Evolutionary conservation across 345 rosid genomes (phyloP), one percentile per base, ranked within the genome.

Genomic region (Balakata baccata): DNA sequence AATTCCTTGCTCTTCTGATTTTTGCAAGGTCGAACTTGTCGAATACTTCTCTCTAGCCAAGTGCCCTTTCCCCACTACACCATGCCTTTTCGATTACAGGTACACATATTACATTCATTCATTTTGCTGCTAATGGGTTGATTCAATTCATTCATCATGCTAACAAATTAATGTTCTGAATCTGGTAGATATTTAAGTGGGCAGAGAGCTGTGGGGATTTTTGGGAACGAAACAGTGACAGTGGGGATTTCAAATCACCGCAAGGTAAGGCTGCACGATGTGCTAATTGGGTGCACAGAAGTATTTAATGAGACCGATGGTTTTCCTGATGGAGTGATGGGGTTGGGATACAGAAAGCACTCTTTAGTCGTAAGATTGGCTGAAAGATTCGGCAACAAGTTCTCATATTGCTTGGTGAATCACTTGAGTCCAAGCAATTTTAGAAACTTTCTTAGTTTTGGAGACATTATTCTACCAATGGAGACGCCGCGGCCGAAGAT

Each of bases 371-470:
- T 73, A 37, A 69, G 38, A 45, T 69, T 64, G 37, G 76, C 80
- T 0, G 22, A 53, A 57, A 11, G 13, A 18, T 75, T 75, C 14
- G 76, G 72, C 11, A 4, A 79, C 68, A 82, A 79, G 66, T 82
- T 82, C 60, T 82, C 85, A 0, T 82, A 82, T 68, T 79, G 82
- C 80, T 47, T 75, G 66, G 85, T 82, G 2, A 78, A 82, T 70
- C 85, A 82, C 61, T 41, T 78, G 29, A 75, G 78, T 60, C 63
- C 80, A 3, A 75, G 67, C 8, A 23, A 65, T 18, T 52, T 64
- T 2, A 78, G 17, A 3, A 75, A 75, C 80, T 79, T 20, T 20
- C 80, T 82, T 3, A 20, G 47, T 23, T 78, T 82, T 13, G 85
- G 85, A 17, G 39, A n/a, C 34, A 29, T 29, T 7, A 1, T 39